Evolutionary conservation across 2,329 filamentous ascomycete species (phyloP).

Genomic region (Elsinoe ampelina): DNA sequence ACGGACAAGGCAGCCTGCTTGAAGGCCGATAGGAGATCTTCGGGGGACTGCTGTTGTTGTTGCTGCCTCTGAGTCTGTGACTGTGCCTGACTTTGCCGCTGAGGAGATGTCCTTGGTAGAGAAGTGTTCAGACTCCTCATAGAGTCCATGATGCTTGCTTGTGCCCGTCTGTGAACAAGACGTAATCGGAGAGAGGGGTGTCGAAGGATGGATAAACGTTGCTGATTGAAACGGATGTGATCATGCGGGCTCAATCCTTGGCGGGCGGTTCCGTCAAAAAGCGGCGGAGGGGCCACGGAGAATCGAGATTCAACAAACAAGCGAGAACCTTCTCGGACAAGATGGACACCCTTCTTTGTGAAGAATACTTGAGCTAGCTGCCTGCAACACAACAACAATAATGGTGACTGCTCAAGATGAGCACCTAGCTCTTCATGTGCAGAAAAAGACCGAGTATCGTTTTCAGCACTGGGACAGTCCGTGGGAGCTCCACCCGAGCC

Average conservation of each 20-base stretch:
- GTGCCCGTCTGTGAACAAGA: background rate
- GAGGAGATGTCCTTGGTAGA: conserved; percentile 43
- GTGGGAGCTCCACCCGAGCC: background rate
- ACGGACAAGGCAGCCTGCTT: conserved; percentile 86
- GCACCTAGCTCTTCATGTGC: background rate
- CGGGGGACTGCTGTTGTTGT: conserved; percentile 25
- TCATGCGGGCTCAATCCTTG: conserved; percentile 9
- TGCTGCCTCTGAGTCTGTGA: conserved; percentile 18
- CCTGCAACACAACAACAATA: too few species aligned
- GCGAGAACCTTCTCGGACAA: background rate
- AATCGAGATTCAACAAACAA: conserved; percentile 3
- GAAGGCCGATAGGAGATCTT: conserved; percentile 71
- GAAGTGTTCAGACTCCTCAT: conserved; percentile 56
- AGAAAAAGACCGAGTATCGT: background rate
- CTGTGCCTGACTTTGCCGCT: conserved; percentile 25
- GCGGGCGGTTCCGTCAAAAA: conserved; percentile 5
- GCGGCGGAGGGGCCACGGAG: background rate
- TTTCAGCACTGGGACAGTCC: background rate
- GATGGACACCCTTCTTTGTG: background rate
- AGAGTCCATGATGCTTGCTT: conserved; percentile 45
- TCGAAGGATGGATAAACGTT: background rate
- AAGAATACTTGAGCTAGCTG: too few species aligned
- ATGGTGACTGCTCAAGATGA: too few species aligned
- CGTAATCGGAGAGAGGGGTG: background rate
- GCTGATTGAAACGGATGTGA: conserved; percentile 8